Conservation (phyloP, 192 early-diverging fungal genomes). For the Backusella sp. region DNA sequence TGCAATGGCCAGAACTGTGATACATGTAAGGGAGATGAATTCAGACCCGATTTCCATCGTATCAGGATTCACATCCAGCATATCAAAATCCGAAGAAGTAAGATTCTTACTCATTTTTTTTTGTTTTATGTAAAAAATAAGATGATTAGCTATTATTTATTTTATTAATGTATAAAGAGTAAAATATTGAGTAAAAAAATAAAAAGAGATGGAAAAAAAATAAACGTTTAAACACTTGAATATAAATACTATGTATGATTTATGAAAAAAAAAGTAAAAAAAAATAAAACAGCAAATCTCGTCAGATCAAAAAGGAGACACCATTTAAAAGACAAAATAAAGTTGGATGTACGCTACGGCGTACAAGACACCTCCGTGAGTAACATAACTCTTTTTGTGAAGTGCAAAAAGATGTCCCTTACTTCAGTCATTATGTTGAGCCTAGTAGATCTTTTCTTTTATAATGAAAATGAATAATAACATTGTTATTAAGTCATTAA, state of each 20-base stretch:
- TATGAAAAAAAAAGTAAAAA: not conserved
- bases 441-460: not conserved
- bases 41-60: slow-evolving; percentile 39
- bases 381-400: not conserved
- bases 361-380: not conserved
- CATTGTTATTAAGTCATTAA: not conserved
- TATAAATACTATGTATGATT: not conserved
- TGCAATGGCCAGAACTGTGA: slow-evolving; percentile 39
- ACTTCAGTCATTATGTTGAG: not conserved
- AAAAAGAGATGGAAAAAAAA: not conserved
- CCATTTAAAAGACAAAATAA: not conserved
- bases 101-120: not conserved
- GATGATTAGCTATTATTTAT: not conserved
- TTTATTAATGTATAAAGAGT: not conserved
- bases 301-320: not conserved
- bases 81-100: not conserved
- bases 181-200: not conserved
- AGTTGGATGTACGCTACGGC: not conserved
- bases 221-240: not conserved
- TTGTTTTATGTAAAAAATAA: too few species aligned
- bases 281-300: not conserved
- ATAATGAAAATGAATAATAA: not conserved
- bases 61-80: slow-evolving; percentile 18
- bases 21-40: slow-evolving; percentile 37
- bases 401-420: too few species aligned